These are phyloP conservation scores for Euphrasia confusa DNA, from an alignment of 257 asterid genomes.

Conservation along the genomic window DNA sequence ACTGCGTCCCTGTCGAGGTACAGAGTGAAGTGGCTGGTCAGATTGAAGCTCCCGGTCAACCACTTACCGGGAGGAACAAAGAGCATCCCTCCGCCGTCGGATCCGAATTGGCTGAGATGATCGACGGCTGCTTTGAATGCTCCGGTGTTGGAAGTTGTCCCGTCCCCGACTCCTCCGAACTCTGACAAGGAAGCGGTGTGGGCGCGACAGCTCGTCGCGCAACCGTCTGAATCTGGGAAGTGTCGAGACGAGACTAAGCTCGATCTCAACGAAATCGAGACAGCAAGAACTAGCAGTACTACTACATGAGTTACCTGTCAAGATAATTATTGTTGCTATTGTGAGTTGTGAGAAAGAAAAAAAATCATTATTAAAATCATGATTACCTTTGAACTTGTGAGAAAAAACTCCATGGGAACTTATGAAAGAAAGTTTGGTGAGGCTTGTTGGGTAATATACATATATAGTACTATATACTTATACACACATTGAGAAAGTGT, in stretches of 20 bases:
- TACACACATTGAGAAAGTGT: constrained; percentile 2
- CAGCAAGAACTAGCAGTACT: constrained; percentile 26
- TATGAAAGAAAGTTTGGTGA: constrained; percentile 14
- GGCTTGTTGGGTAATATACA: background rate
- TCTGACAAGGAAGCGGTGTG: constrained; percentile 62
- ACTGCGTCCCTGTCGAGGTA: constrained; percentile 64
- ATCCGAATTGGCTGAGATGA: constrained; percentile 48
- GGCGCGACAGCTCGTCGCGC: constrained; percentile 51
- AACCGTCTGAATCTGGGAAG: constrained; percentile 38
- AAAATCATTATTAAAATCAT: background rate
- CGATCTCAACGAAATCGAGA: constrained; percentile 34
- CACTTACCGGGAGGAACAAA: constrained; percentile 88
- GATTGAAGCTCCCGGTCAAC: constrained; percentile 85
- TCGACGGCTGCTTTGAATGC: constrained; percentile 69
- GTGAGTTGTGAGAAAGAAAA: no score
- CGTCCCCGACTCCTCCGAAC: constrained; percentile 95
- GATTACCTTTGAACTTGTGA: background rate
- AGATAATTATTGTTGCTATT: background rate
- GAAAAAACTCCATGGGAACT: constrained; percentile 28
- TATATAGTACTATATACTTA: constrained; percentile 2
- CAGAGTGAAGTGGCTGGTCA: constrained; percentile 88
- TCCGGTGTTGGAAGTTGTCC: constrained; percentile 60
- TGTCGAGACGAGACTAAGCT: constrained; percentile 28
- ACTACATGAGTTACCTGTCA: constrained; percentile 4
- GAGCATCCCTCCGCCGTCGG: constrained; percentile 74